Percentiles rank a stretch among this genome's conserved stretches.
phyloP scores from a whole-genome alignment of 2,329 filamentous ascomycete genomes.

The Microdochium paspali region DNA sequence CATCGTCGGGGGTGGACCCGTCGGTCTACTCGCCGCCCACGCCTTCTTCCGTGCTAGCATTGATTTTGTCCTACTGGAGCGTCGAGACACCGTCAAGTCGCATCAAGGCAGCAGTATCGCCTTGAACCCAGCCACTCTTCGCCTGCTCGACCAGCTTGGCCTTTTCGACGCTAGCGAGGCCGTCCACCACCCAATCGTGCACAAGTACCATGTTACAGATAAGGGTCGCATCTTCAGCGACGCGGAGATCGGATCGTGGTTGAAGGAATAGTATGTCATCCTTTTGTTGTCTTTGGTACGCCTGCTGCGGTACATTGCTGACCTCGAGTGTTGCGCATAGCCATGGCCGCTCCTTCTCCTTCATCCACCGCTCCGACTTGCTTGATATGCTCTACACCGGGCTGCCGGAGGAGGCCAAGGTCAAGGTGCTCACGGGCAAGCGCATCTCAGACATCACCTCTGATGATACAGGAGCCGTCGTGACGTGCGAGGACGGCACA shows the following conservation, averaged over 20 bases:
- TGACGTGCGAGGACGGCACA: not conserved
- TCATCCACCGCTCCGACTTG: constrained; percentile 2
- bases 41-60: constrained; percentile 8
- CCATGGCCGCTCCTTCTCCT: constrained; percentile 14
- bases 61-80: constrained; percentile 13
- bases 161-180: constrained; percentile 5
- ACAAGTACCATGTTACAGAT: constrained; percentile 3
- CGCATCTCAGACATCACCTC: not conserved
- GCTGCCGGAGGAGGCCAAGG: constrained; percentile 2
- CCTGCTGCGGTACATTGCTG: not conserved
- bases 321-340: constrained; percentile 5
- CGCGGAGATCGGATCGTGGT: not conserved
- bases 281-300: not conserved
- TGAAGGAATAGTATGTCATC: not conserved
- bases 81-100: constrained; percentile 6
- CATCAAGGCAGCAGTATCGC: constrained; percentile 11
- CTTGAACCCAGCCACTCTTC: constrained; percentile 1
- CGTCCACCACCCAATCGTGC: constrained; percentile 2
- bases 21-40: constrained; percentile 12
- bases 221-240: constrained; percentile 5
- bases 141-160: not conserved
- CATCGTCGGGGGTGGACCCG: constrained; percentile 1
- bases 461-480: not conserved
- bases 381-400: not conserved
- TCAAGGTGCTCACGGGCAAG: not conserved